Percentiles rank a stretch among this genome's conserved stretches.
Conservation (phyloP, 202 grass and related monocot genomes). For the Eragrostis tef region DNA sequence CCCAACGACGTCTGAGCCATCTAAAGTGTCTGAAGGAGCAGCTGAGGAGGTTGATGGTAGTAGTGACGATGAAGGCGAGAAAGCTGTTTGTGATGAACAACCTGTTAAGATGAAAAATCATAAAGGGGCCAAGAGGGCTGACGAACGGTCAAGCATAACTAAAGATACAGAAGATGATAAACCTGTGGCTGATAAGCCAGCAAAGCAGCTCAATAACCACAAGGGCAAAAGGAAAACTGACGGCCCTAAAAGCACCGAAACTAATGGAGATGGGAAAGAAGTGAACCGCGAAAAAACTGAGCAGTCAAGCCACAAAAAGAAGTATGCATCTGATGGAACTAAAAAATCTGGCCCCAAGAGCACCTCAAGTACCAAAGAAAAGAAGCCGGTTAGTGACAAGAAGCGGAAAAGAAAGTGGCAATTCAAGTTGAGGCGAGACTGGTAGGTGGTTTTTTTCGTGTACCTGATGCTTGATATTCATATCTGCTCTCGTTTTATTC, state of each 20-base stretch:
- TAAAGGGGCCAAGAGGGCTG: conserved; percentile 43
- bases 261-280: conserved; percentile 33
- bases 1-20: conserved; percentile 45
- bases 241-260: conserved; percentile 32
- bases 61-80: conserved; percentile 36
- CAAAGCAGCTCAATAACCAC: conserved; percentile 36
- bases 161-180: conserved; percentile 23
- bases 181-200: conserved; percentile 26
- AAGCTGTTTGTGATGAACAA: conserved; percentile 28
- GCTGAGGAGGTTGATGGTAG: conserved; percentile 43
- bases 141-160: conserved; percentile 8
- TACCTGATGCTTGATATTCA: not conserved
- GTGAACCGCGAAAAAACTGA: conserved; percentile 13
- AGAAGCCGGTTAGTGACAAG: conserved; percentile 39
- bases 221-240: conserved; percentile 42
- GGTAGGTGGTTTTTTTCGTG: no score
- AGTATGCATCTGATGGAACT: conserved; percentile 7
- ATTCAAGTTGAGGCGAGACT: conserved; percentile 61
- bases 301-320: conserved; percentile 25
- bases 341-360: conserved; percentile 35
- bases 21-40: conserved; percentile 50
- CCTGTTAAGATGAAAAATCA: conserved; percentile 32
- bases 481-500: no score
- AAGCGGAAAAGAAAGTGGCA: conserved; percentile 56
- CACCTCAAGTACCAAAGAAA: conserved; percentile 36